These are phyloP conservation scores for Plectosphaerella cucumerina DNA, from an alignment of 2,329 filamentous ascomycete species.

Conservation along the genomic window DNA sequence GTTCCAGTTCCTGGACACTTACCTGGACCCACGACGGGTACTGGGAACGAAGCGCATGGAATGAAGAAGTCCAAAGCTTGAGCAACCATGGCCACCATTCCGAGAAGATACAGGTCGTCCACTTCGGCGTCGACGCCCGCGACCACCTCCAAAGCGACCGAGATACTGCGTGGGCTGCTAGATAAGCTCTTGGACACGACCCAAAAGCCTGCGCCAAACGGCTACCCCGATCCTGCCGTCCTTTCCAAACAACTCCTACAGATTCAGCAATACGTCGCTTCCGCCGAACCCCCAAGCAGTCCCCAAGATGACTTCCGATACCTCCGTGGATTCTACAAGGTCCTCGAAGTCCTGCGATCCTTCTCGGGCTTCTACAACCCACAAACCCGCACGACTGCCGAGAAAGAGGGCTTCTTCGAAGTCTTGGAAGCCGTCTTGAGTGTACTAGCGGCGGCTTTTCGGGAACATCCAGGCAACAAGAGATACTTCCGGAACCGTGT, in stretches of 20 bases:
- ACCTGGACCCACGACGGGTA: conserved; percentile 29
- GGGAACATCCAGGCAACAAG: conserved; percentile 78
- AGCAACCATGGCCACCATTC: conserved; percentile 44
- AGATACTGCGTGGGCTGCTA: conserved; percentile 53
- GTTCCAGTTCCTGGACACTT: conserved; percentile 9
- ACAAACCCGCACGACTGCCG: conserved; percentile 53
- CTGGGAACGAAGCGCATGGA: conserved; percentile 17
- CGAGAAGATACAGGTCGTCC: conserved; percentile 59
- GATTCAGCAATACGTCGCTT: conserved; percentile 60
- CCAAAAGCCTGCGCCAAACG: conserved; percentile 15
- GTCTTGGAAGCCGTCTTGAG: conserved; percentile 69
- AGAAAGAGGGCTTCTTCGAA: conserved; percentile 62
- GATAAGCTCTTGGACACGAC: conserved; percentile 33
- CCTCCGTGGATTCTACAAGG: conserved; percentile 70
- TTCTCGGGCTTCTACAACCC: conserved; percentile 75
- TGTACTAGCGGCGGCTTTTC: conserved; percentile 70
- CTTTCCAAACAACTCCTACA: conserved; percentile 56
- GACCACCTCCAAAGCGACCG: conserved; percentile 55
- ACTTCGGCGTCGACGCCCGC: conserved; percentile 56
- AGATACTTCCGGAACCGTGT: conserved; percentile 79
- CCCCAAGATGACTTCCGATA: conserved; percentile 80
- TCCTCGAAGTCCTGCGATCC: conserved; percentile 65
- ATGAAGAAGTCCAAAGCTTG: conserved; percentile 7
- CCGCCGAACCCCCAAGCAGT: conserved; percentile 38
- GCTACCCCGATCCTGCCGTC: conserved; percentile 43